Evolutionary conservation across 257 asterid species (phyloP), one percentile per base, ranked within the genome.

Genomic region (Jaltomata sinuosa): DNA sequence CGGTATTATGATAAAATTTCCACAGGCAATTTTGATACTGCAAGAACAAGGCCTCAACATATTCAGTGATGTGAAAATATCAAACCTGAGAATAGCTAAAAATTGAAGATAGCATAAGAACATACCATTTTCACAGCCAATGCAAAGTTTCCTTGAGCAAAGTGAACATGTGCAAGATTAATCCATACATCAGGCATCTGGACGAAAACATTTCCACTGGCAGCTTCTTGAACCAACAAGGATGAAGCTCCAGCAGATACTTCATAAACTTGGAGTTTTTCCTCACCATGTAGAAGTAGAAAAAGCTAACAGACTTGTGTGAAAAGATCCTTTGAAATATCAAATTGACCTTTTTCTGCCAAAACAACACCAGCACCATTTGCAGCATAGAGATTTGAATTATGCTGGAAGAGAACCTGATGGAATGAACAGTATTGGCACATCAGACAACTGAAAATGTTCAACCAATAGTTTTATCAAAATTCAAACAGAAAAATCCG

Each of bases 181-280:
- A 96, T 95, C 99, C 99, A 96, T 84, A 96, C 98, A 89, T 94
- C 99, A 62, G 99, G 98, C 97, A 95, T 94, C 85, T 94, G 98
- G 84, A 92, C 94, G 85, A 93, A 91, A 76, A 88, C 88, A 88
- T 92, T 90, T 90, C 98, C 98, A 90, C 99, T 96, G 74, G 98
- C 99, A 90, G 98, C 99, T 90, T 96, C 99, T 93, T 96, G 98
- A 83, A 95, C 98, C 98, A 94, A 82, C 84, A 85, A 78, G 69
- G 79, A 85, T 80, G 61, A 32, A 71, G 76, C 53, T 12, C 78
- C 80, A 36, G 65, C 87, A 86, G 47, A 80, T 29, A 62, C 83
- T 82, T 57, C 71, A 72, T 50, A 77, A 77, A 61, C 82, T 15
- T 80, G 22, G 67, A 27, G 29, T 69, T 86, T 78, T 54, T 65